Evolutionary conservation across 371 early-diverging fungal species (phyloP), one percentile per base, ranked within the genome.

Genomic region (Mortierella sp.): DNA sequence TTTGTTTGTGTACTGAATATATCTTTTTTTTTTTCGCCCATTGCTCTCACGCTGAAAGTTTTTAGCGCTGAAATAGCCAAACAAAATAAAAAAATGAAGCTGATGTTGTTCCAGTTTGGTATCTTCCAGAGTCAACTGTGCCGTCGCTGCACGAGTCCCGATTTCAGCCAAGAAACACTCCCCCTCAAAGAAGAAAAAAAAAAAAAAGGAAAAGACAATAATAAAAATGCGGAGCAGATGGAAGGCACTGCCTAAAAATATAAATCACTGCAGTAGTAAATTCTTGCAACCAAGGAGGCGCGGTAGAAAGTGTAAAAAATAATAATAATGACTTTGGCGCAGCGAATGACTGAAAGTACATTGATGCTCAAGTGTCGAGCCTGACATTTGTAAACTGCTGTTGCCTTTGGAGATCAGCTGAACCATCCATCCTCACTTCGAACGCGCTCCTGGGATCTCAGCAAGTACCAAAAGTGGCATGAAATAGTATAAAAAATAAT

Each of bases 1-100:
- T 32, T 34, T 58, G 58, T 58, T 58, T 29, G 31, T 35, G 26
- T 49, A 1, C 3, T 4, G 3, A 7, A 3, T n/a, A 23, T 8
- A 3, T 49, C 12, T 7, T 35, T 58, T 40, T 3, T 60, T 34
- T 37, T n/a, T 40, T 37, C 42, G 4, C 22, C 42, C 35, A 35
- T 57, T 34, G 57, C 57, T 34, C 57, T 57, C 57, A 26, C 53
- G 9, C 57, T 19, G 31, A 34, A 54, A 54, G 54, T 54, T 54
- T 15, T n/a, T n/a, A n/a, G n/a, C n/a, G n/a, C n/a, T n/a, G n/a
- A n/a, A n/a, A n/a, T n/a, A n/a, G n/a, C n/a, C n/a, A 54, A 54
- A 19, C 5, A 15, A 19, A 45, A 19, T 2, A 19, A 13, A 5
- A 37, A 37, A 37, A 37, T 37, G 40, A 37, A 13, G 40, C 13